A percentile compares a stretch with the other conserved stretches of the same genome.
Conservation (phyloP, 2,329 filamentous ascomycete genomes). For the Pseudogymnoascus sp. region DNA sequence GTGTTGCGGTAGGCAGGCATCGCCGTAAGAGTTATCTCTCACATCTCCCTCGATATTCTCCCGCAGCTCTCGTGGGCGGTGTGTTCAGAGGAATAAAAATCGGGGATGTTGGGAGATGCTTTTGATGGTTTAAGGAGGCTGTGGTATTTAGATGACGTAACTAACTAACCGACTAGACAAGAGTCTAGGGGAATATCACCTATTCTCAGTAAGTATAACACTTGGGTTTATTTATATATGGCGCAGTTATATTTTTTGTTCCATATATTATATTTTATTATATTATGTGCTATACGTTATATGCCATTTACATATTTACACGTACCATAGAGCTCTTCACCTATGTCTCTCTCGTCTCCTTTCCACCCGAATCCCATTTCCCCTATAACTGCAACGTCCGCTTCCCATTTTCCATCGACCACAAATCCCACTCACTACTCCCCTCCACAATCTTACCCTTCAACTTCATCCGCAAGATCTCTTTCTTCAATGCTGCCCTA, state of each 20-base stretch:
- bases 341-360: background rate
- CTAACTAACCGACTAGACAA: background rate
- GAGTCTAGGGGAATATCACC: background rate
- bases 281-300: no score
- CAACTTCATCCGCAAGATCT: background rate
- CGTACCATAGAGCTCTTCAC: background rate
- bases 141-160: background rate
- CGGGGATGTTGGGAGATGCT: background rate
- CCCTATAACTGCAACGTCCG: background rate
- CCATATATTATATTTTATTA: no score
- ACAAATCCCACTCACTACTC: conserved; percentile 1
- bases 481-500: conserved; percentile 1
- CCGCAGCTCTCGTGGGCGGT: background rate
- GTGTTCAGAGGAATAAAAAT: background rate
- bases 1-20: background rate
- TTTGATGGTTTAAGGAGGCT: background rate
- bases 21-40: background rate
- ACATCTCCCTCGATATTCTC: background rate
- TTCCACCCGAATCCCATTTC: background rate
- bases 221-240: no score
- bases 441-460: conserved; percentile 5
- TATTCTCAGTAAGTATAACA: background rate
- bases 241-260: no score
- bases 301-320: no score
- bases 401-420: background rate